Base-by-base conservation (phyloP, 495 filamentous ascomycete genomes). In the Aspergillus mulundensis region DNA sequence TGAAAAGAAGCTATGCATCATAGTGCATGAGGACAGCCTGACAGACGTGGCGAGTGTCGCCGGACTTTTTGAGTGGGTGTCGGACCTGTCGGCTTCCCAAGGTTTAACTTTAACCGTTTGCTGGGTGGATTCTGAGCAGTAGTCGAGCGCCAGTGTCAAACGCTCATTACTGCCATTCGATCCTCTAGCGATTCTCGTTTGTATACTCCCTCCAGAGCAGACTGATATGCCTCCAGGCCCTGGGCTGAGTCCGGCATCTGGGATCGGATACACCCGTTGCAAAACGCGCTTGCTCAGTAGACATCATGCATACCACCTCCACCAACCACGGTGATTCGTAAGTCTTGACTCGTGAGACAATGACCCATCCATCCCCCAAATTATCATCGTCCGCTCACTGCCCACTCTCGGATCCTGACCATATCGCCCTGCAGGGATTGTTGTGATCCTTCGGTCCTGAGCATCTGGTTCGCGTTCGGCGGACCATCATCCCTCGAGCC, bases 61-160 rank as follows among this genome's bases (percentile, higher is more conserved):
- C 47, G 19, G 47, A 38, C 10, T 50, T 50, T 28, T 23, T 39
- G 47, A 38, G 47, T 50, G 47, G 47, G 42, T 23, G 42, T 44
- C 19, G 42, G 11, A 10, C 32, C 32, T 36, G 32, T 36, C 32
- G 11, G 32, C 32, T 6, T 36, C 32, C 32, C 5, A 11, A 36
- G 11, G 5, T 36, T 36, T 36, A 36, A 36, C 32, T 15, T 36
- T 15, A 36, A 36, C 32, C 5, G 5, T 36, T 10, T 15, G 32
- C 32, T 36, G 32, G 32, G 5, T 40, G 38, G 38, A 18, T 40
- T 40, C 34, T 40, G 1, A 40, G 14, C n/a, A 40, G 32, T 15
- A 36, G 11, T 36, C 6, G 12, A 36, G 32, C 32, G 25, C 25
- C 8, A n/a, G 25, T 28, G 8, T 28, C 25, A 28, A 36, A 36